Percentiles rank a stretch among this genome's conserved stretches.
Evolutionary conservation across 352 stramenopile species (phyloP).

Genomic region (Globisporangium acanthophoron): DNA sequence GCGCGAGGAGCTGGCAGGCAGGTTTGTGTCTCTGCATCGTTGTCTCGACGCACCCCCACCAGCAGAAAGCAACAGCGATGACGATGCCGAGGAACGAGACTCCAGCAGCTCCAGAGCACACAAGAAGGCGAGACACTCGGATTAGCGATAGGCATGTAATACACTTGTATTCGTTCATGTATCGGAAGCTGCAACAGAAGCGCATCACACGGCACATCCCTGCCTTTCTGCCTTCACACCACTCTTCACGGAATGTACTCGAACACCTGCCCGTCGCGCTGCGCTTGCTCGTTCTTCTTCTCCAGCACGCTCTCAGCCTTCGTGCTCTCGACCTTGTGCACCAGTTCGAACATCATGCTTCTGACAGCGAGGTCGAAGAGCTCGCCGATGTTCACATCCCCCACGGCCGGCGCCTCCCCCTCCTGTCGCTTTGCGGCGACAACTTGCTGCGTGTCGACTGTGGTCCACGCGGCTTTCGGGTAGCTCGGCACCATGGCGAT

Average conservation of each 20-base stretch:
- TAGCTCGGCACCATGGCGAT: constrained; percentile 27
- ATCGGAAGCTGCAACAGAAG: not conserved
- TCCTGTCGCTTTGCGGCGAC: not conserved
- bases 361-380: constrained; percentile 5
- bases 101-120: not conserved
- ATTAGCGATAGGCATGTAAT: too few species aligned
- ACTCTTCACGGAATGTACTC: constrained; percentile 6
- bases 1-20: not conserved
- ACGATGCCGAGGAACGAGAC: not conserved
- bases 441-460: not conserved
- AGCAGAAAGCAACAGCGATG: not conserved
- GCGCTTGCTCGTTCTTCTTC: not conserved
- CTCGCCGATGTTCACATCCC: not conserved
- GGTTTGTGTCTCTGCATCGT: constrained; percentile 7
- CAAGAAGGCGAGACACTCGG: constrained; percentile 2
- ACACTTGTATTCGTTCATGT: not conserved
- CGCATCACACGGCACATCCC: not conserved
- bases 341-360: constrained; percentile 5
- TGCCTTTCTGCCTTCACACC: not conserved
- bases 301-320: not conserved
- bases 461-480: constrained; percentile 13
- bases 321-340: not conserved
- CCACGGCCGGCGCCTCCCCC: not conserved
- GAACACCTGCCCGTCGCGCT: constrained; percentile 11
- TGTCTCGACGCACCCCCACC: not conserved